phyloP scores from a whole-genome alignment of 306 rosid genomes.

The Quercus dentata region DNA sequence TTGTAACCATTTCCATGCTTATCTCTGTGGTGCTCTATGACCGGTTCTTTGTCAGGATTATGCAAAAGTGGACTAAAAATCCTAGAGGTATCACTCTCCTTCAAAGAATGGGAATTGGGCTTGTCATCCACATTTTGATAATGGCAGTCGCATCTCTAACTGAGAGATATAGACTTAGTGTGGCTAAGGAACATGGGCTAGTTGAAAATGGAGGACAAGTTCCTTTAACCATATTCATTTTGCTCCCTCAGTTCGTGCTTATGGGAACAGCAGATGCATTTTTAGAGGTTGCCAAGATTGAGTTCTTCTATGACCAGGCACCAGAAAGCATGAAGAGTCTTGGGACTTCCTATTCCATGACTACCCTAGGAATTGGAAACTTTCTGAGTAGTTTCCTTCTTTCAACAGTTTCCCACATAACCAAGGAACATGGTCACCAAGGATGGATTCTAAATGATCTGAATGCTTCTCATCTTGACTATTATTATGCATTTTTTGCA shows the following conservation, averaged over 20 bases:
- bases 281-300: conserved; percentile 72
- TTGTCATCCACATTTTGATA: conserved; percentile 60
- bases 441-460: conserved; percentile 88
- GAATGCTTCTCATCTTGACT: conserved; percentile 80
- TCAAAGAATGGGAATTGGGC: conserved; percentile 82
- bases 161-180: conserved; percentile 60
- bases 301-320: conserved; percentile 91
- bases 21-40: conserved; percentile 76
- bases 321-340: conserved; percentile 88
- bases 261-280: conserved; percentile 84
- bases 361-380: conserved; percentile 76
- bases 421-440: conserved; percentile 46
- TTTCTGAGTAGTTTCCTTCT: conserved; percentile 78
- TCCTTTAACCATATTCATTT: conserved; percentile 70
- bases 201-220: conserved; percentile 42
- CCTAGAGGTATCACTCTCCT: conserved; percentile 88
- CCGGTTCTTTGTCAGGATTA: conserved; percentile 58
- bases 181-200: conserved; percentile 41
- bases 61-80: conserved; percentile 56
- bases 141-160: conserved; percentile 62
- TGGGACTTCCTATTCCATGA: conserved; percentile 72
- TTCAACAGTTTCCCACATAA: conserved; percentile 56
- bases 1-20: conserved; percentile 76
- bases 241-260: conserved; percentile 79
- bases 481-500: conserved; percentile 70